A percentile compares a stretch with the other conserved stretches of the same genome.
Conservation (phyloP, 805 yeast species). For the Candida golubevii region DNA sequence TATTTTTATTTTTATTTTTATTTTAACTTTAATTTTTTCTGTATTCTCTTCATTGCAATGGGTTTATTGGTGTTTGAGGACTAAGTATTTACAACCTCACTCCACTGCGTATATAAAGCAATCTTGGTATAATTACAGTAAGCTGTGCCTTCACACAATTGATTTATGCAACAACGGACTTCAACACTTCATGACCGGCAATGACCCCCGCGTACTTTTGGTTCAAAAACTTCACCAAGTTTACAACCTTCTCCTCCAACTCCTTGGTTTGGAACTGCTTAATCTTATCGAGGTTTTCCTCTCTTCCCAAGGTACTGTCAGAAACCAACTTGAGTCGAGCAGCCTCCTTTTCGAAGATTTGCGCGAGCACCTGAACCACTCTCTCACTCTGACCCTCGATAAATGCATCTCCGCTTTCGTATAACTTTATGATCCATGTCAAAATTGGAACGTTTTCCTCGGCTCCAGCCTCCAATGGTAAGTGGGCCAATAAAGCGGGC, state of each 20-base stretch:
- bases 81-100: too few relatives aligned
- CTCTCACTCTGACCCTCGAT: constrained; percentile 55
- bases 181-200: constrained; percentile 46
- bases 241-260: constrained; percentile 58
- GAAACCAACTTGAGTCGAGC: constrained; percentile 65
- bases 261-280: constrained; percentile 76
- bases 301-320: constrained; percentile 82
- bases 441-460: constrained; percentile 94
- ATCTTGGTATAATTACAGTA: too few relatives aligned
- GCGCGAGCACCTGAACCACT: constrained; percentile 63
- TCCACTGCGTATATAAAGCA: too few relatives aligned
- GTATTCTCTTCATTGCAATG: too few relatives aligned
- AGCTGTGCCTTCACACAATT: too few relatives aligned
- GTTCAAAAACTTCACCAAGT: constrained; percentile 70
- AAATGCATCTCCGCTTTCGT: constrained; percentile 55
- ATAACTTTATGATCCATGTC: constrained; percentile 67
- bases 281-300: constrained; percentile 69
- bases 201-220: constrained; percentile 60
- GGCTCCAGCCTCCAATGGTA: constrained; percentile 82
- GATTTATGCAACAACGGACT: constrained; percentile 34
- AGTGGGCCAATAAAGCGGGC: constrained; percentile 68
- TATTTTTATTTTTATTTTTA: too few relatives aligned
- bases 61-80: too few relatives aligned
- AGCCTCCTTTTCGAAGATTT: constrained; percentile 68
- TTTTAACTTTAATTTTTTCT: too few relatives aligned